Conservation (phyloP, 768 basidiomycete species). For the Coprinopsis strossmayeri region DNA sequence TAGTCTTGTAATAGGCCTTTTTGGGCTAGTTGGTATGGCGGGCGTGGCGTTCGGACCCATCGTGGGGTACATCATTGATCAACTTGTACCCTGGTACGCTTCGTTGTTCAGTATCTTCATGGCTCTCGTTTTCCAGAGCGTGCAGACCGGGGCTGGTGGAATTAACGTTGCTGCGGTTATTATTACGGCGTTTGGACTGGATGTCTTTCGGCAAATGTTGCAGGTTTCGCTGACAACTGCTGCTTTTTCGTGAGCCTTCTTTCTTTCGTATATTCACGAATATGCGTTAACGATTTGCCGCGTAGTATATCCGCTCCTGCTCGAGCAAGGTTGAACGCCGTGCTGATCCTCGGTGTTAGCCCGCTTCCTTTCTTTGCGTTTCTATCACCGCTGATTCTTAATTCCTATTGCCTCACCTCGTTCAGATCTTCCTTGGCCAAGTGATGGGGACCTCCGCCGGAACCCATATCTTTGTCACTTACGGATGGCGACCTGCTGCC, state of each 20-base stretch:
- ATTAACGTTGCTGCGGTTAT: slow-evolving; percentile 65
- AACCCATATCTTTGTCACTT: slow-evolving; percentile 57
- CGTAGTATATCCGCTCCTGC: slow-evolving; percentile 38
- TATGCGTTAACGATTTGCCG: too few relatives aligned
- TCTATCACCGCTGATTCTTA: background rate
- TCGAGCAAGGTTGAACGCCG: slow-evolving; percentile 69
- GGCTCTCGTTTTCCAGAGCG: slow-evolving; percentile 47
- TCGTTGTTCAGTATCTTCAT: slow-evolving; percentile 47
- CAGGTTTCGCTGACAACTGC: slow-evolving; percentile 62
- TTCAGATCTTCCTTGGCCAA: slow-evolving; percentile 67
- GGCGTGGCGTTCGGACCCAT: slow-evolving; percentile 67
- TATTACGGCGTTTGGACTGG: slow-evolving; percentile 61
- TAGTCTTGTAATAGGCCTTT: slow-evolving; percentile 59
- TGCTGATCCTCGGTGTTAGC: slow-evolving; percentile 61
- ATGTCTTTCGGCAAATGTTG: slow-evolving; percentile 64
- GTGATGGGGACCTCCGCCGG: slow-evolving; percentile 77
- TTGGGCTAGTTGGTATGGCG: slow-evolving; percentile 70
- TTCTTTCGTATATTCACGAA: too few relatives aligned
- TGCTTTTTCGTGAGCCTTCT: slow-evolving; percentile 41
- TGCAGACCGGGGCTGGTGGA: slow-evolving; percentile 67
- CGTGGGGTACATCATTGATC: slow-evolving; percentile 65
- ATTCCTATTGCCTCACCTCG: background rate
- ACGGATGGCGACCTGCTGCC: slow-evolving; percentile 68
- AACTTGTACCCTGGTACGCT: slow-evolving; percentile 72
- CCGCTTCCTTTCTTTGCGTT: background rate